phyloP scores from a whole-genome alignment of 78 protist species.

The Andalucia godoyi region DNA sequence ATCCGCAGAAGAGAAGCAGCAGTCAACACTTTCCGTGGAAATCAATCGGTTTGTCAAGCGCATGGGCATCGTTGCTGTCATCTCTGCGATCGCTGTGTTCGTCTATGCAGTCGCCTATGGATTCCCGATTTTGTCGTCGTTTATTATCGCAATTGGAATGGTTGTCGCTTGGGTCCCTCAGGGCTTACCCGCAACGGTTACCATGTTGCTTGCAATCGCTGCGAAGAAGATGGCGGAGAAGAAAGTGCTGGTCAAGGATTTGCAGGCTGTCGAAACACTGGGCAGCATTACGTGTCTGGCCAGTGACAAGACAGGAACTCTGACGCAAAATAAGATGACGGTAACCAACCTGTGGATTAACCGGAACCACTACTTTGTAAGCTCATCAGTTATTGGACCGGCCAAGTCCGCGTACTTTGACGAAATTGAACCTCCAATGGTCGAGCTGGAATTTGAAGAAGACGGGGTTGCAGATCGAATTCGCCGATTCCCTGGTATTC shows the following conservation, averaged over 20 bases:
- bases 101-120: constrained; percentile 28
- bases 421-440: too few species aligned
- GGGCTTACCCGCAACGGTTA: constrained; percentile 71
- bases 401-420: too few species aligned
- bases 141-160: constrained; percentile 48
- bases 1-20: not conserved
- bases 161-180: constrained; percentile 83
- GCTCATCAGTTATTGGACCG: too few species aligned
- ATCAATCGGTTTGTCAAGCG: constrained; percentile 61
- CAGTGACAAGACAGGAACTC: constrained; percentile 93
- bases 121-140: not conserved
- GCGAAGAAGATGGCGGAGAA: constrained; percentile 60
- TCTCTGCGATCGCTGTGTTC: too few species aligned
- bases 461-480: too few species aligned
- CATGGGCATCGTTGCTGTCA: constrained; percentile 59
- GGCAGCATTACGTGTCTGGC: constrained; percentile 75
- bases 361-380: too few species aligned
- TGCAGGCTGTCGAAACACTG: constrained; percentile 77
- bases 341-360: too few species aligned
- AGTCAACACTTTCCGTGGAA: constrained; percentile 61
- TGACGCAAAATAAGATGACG: constrained; percentile 77
- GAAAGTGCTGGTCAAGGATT: constrained; percentile 65
- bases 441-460: too few species aligned
- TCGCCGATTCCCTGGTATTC: too few species aligned
- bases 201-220: constrained; percentile 60